Evolutionary conservation across 1,284 basidiomycete genomes (phyloP).

Genomic region (Irpex sp.): DNA sequence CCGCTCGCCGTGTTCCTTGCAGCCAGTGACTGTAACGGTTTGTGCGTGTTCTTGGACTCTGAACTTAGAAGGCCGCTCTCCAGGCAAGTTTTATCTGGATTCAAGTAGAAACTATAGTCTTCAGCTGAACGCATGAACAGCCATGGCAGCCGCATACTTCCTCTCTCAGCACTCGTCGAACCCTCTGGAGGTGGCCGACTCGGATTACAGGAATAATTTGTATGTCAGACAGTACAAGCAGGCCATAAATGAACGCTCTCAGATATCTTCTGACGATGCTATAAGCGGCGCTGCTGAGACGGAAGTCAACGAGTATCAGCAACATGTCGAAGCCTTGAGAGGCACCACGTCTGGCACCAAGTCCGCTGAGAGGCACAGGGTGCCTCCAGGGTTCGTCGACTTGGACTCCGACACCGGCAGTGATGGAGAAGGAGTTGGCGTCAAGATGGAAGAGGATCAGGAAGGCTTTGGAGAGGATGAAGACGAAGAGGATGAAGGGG

Average conservation of each 20-base stretch:
- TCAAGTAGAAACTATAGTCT: not conserved
- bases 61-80: not conserved
- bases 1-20: not conserved
- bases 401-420: slow-evolving; percentile 52
- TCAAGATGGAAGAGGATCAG: slow-evolving; percentile 22
- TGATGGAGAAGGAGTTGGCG: slow-evolving; percentile 32
- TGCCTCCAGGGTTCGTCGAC: slow-evolving; percentile 29
- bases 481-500: slow-evolving; percentile 20
- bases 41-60: not conserved
- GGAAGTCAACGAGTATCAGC: slow-evolving; percentile 46
- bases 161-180: slow-evolving; percentile 78
- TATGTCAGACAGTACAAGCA: slow-evolving; percentile 40
- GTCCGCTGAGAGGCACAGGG: slow-evolving; percentile 10
- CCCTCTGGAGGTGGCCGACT: slow-evolving; percentile 67
- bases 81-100: not conserved
- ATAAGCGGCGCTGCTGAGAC: slow-evolving; percentile 35
- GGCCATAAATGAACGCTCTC: slow-evolving; percentile 29
- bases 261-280: slow-evolving; percentile 48
- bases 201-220: slow-evolving; percentile 49
- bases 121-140: not conserved
- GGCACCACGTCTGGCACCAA: slow-evolving; percentile 11
- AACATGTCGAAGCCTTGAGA: slow-evolving; percentile 41
- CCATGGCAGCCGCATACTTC: slow-evolving; percentile 31
- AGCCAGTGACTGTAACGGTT: not conserved
- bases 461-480: not conserved